A percentile compares a stretch with the other conserved stretches of the same genome.
Conservation (phyloP, 2,329 filamentous ascomycete genomes). For the Botrytis paeoniae region DNA sequence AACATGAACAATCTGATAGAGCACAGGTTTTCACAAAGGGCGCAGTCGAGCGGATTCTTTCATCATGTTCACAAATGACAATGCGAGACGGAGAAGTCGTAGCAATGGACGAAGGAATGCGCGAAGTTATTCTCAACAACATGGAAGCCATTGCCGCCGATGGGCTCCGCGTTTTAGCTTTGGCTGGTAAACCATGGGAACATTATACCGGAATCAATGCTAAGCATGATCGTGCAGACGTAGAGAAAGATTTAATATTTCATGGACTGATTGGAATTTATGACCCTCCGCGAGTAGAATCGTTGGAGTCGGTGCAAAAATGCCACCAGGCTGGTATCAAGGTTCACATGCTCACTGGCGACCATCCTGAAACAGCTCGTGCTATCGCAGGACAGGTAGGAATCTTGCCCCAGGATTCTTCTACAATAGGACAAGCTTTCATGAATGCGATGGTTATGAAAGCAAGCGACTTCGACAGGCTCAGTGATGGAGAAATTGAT, state of each 20-base stretch:
- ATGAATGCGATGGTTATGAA: slow-evolving; percentile 70
- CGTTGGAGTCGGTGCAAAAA: slow-evolving; percentile 53
- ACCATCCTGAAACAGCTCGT: slow-evolving; percentile 74
- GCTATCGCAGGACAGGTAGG: slow-evolving; percentile 78
- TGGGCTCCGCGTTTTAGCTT: slow-evolving; percentile 65
- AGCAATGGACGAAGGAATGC: slow-evolving; percentile 51
- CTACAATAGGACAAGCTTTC: slow-evolving; percentile 58
- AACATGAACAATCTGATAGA: slow-evolving; percentile 38
- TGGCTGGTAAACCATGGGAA: slow-evolving; percentile 49
- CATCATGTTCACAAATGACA: slow-evolving; percentile 54
- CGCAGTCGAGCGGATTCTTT: slow-evolving; percentile 67
- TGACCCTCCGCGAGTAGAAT: slow-evolving; percentile 57
- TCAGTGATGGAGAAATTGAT: slow-evolving; percentile 74
- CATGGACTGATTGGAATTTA: slow-evolving; percentile 64
- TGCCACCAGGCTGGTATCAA: slow-evolving; percentile 66
- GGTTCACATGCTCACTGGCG: slow-evolving; percentile 80
- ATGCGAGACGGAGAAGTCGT: slow-evolving; percentile 43
- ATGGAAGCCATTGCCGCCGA: slow-evolving; percentile 66
- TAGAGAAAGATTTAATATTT: slow-evolving; percentile 69
- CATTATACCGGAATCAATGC: slow-evolving; percentile 32
- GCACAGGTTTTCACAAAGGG: slow-evolving; percentile 60
- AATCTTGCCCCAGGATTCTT: slow-evolving; percentile 65
- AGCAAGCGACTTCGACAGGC: slow-evolving; percentile 73
- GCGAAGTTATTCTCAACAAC: slow-evolving; percentile 58
- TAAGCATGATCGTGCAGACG: slow-evolving; percentile 52